Conservation (phyloP, 1,284 basidiomycete genomes). For the Leccinum pachyderme region DNA sequence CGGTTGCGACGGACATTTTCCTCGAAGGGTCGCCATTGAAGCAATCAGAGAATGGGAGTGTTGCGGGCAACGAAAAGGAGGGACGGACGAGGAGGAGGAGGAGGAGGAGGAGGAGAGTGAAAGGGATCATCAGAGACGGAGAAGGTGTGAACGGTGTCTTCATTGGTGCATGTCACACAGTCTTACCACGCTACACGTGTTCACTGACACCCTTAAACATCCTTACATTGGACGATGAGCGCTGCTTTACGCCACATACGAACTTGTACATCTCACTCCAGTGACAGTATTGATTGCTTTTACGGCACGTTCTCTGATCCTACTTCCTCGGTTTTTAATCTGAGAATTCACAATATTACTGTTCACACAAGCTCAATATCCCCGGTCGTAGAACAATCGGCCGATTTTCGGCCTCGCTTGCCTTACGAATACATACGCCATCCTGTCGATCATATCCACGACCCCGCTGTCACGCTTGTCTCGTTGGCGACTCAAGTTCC, state of each 20-base stretch:
- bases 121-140: constrained; percentile 24
- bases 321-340: constrained; percentile 42
- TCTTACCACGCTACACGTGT: constrained; percentile 20
- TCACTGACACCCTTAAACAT: no score
- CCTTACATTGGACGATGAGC: neutral
- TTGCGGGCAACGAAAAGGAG: constrained; percentile 47
- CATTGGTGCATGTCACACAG: constrained; percentile 18
- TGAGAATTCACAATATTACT: constrained; percentile 20
- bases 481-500: neutral
- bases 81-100: constrained; percentile 20
- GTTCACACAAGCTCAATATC: no score
- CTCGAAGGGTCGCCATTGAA: constrained; percentile 50
- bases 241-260: no score
- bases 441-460: constrained; percentile 6
- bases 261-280: no score
- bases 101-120: constrained; percentile 10
- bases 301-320: constrained; percentile 42
- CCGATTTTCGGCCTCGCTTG: neutral
- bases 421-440: constrained; percentile 1
- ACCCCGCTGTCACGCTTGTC: neutral
- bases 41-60: constrained; percentile 57
- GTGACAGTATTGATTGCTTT: no score
- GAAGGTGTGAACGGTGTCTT: constrained; percentile 1
- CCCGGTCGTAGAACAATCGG: neutral
- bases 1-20: constrained; percentile 65